Evolutionary conservation across 208 protist genomes (phyloP), one percentile per base, ranked within the genome.

Genomic region (Crithidia sp.): DNA sequence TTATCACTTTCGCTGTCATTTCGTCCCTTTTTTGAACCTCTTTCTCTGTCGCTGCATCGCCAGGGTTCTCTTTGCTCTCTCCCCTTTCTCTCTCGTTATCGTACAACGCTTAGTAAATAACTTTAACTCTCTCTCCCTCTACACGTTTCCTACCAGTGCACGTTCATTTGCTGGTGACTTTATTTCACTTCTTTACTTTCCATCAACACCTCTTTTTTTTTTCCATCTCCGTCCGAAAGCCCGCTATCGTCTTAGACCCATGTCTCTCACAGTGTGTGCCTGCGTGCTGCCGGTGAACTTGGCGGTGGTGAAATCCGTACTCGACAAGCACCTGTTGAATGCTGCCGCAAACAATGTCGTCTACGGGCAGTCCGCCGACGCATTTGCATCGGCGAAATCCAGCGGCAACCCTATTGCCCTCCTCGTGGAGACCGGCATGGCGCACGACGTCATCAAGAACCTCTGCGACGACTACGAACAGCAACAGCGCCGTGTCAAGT

Each of bases 391-490:
- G 0, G 72, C 67, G 19, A 91, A 92, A 67, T 40, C 66, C 1
- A 73, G 63, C 8, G 61, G 53, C 3, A 17, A 69, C 0, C 73
- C 74, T 5, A 67, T 81, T 39, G 62, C 80, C 12, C 50, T 85
- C 45, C 16, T 67, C 19, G 62, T 67, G 3, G 62, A 67, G 49
- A 56, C 28, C 12, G 36, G 74, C 16, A 40, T 65, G 0, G 77
- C 71, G 4, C 72, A 87, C 63, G 81, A 81, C 19, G 72, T 79
- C 3, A 79, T 95, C 9, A 88, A 90, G 67, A 53, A 87, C 53
- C 67, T 95, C 4, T 92, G 89, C 56, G 87, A 95, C 59, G 87
- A 92, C 84, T 75, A 70, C 62, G 72, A 53, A n/a, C 57, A 67
- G 14, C 36, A 72, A 8, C n/a, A 68, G 65, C 87, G 90, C 5